Percentiles rank a stretch among this genome's conserved stretches.
Evolutionary conservation across 73 alveolate genomes (phyloP).

Genomic region (Tetrahymena malaccensis): DNA sequence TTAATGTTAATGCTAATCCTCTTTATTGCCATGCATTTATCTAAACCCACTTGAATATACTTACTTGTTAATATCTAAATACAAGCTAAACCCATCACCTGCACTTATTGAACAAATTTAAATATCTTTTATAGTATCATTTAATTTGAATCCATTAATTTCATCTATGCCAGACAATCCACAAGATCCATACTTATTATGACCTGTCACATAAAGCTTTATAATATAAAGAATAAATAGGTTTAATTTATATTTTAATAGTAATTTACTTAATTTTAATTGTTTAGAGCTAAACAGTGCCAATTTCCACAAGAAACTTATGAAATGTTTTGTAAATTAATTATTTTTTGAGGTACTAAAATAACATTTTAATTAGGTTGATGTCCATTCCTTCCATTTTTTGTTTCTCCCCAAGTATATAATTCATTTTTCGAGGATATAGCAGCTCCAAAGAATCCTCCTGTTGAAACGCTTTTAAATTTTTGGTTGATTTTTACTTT

Average conservation of each 20-base stretch:
- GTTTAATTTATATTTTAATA: neutral
- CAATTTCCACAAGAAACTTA: slow-evolving; percentile 40
- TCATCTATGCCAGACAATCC: slow-evolving; percentile 21
- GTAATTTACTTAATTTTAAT: neutral
- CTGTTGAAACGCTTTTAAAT: neutral
- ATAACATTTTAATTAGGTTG: neutral
- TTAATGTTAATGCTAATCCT: neutral
- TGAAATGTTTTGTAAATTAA: neutral
- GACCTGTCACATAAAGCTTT: slow-evolving; percentile 22
- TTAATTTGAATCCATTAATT: neutral
- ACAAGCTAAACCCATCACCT: slow-evolving; percentile 45
- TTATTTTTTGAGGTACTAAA: slow-evolving; percentile 2
- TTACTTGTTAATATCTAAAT: neutral
- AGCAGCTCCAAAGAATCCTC: slow-evolving; percentile 28
- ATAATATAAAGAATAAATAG: neutral
- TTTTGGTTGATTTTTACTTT: neutral
- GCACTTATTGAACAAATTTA: slow-evolving; percentile 17
- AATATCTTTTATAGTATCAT: neutral
- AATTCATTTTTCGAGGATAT: slow-evolving; percentile 1
- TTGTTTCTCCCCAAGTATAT: slow-evolving; percentile 33
- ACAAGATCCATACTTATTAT: slow-evolving; percentile 45
- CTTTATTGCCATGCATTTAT: slow-evolving; percentile 5
- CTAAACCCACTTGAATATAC: slow-evolving; percentile 39
- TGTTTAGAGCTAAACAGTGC: slow-evolving; percentile 10
- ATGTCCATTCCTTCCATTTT: slow-evolving; percentile 40